Evolutionary conservation across 1,284 basidiomycete species (phyloP), one percentile per base, ranked within the genome.

Genomic region (Leccinum griseonigrum): DNA sequence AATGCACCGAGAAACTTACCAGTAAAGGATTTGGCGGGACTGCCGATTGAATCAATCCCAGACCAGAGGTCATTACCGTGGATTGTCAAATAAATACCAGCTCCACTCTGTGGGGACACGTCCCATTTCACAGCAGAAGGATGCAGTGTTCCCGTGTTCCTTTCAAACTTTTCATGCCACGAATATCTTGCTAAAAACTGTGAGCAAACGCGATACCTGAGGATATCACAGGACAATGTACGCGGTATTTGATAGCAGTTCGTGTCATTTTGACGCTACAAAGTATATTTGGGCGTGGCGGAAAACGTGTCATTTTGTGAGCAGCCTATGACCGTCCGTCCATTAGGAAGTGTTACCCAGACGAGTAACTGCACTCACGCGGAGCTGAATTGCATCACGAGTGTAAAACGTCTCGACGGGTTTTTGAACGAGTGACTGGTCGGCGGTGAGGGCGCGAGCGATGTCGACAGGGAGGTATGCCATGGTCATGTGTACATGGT

Each of bases 321-420:
- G 91, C 93, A 26, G 88, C 83, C 90, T 96, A 61, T 57, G 56
- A 18, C 26, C 34, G 28, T 55, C 57, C 46, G 46, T 48, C 22
- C 7, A 26, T 65, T 58, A 68, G 52, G 50, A 63, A 14, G 46
- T 22, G 46, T 11, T 11, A 46, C 28, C 18, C 18, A 32, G 31
- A 38, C 6, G 48, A 53, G 52, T 38, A 52, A 32, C 31, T 28
- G 46, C 9, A 75, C 88, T 72, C 73, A 96, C 94, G 51, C 94
- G 86, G 59, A 98, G 79, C 74, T 95, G 93, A 3, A 91, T 80
- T 1, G 90, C 90, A 77, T 97, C 96, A 59, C 95, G 85, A 1
- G 95, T 96, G 72, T 97, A 97, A 75, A 98, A 98, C 0, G 91
- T 85, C 74, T 95, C 94, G 3, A 92, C 83, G 0, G 95, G 92